Evolutionary conservation across 2,329 filamentous ascomycete species (phyloP).

Genomic region (Trichoderma pleuroti): DNA sequence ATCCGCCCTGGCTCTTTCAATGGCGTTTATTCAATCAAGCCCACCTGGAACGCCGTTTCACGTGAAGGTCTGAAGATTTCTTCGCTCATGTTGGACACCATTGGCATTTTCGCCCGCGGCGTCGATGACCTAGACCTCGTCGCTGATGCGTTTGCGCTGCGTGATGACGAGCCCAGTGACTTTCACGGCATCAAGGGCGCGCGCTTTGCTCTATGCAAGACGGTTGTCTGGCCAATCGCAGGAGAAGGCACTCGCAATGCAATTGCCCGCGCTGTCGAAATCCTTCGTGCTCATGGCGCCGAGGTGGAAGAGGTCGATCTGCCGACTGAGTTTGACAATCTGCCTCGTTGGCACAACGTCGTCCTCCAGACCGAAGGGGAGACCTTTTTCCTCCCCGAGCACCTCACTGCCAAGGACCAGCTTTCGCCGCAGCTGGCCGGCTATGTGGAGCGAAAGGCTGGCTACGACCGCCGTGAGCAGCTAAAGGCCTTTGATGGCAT

Average conservation of each 20-base stretch:
- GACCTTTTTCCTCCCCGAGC: constrained; percentile 52
- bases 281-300: constrained; percentile 48
- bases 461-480: constrained; percentile 44
- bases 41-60: constrained; percentile 61
- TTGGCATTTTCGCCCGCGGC: constrained; percentile 57
- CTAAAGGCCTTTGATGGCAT: constrained; percentile 53
- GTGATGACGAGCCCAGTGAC: constrained; percentile 44
- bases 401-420: constrained; percentile 44
- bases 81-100: constrained; percentile 57
- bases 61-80: constrained; percentile 60
- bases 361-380: constrained; percentile 52
- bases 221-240: constrained; percentile 48
- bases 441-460: constrained; percentile 48
- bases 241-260: constrained; percentile 43
- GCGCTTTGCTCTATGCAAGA: constrained; percentile 54
- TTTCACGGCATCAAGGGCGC: constrained; percentile 41
- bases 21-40: constrained; percentile 62
- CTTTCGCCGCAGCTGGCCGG: constrained; percentile 43
- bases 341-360: constrained; percentile 50
- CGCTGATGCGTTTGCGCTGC: constrained; percentile 49
- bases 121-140: constrained; percentile 57
- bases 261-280: constrained; percentile 36
- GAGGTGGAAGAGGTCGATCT: constrained; percentile 54
- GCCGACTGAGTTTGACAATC: constrained; percentile 44
- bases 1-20: constrained; percentile 64